phyloP scores from a whole-genome alignment of 2,329 filamentous ascomycete species.

The Colletotrichum phormii region DNA sequence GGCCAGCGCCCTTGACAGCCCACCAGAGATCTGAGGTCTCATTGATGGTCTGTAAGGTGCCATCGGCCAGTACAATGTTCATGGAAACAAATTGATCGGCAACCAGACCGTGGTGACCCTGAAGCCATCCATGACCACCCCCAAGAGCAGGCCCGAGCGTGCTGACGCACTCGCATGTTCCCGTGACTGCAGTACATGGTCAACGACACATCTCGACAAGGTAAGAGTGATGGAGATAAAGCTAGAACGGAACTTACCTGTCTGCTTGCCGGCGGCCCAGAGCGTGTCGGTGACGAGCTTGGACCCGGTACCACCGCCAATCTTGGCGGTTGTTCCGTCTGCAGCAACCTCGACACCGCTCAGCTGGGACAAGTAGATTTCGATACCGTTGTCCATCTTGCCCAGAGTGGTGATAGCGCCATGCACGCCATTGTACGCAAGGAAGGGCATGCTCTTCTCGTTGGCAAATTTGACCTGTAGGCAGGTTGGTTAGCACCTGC shows the following conservation, averaged over 20 bases:
- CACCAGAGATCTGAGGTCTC: conserved; percentile 65
- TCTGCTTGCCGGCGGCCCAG: conserved; percentile 63
- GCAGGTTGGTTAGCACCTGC: not conserved
- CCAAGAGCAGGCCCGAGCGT: conserved; percentile 63
- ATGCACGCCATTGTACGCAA: conserved; percentile 64
- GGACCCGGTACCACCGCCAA: conserved; percentile 60
- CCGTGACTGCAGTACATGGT: conserved; percentile 51
- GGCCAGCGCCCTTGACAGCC: conserved; percentile 68
- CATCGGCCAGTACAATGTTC: conserved; percentile 63
- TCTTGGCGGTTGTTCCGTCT: conserved; percentile 57
- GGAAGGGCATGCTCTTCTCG: conserved; percentile 58
- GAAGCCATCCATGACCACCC: conserved; percentile 67
- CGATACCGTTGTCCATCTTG: conserved; percentile 60
- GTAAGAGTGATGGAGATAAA: not conserved
- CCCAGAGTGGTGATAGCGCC: conserved; percentile 62
- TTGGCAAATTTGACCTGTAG: conserved; percentile 58
- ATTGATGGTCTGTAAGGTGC: conserved; percentile 52
- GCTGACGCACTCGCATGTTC: conserved; percentile 65
- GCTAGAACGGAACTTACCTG: conserved; percentile 46
- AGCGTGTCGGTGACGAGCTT: conserved; percentile 59
- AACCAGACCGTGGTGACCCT: conserved; percentile 64
- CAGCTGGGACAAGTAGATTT: conserved; percentile 60
- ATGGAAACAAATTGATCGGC: conserved; percentile 64
- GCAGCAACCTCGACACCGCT: conserved; percentile 53
- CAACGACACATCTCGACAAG: not conserved